Conservation (phyloP, 2,329 filamentous ascomycete genomes). For the Botrytis sinoallii region DNA sequence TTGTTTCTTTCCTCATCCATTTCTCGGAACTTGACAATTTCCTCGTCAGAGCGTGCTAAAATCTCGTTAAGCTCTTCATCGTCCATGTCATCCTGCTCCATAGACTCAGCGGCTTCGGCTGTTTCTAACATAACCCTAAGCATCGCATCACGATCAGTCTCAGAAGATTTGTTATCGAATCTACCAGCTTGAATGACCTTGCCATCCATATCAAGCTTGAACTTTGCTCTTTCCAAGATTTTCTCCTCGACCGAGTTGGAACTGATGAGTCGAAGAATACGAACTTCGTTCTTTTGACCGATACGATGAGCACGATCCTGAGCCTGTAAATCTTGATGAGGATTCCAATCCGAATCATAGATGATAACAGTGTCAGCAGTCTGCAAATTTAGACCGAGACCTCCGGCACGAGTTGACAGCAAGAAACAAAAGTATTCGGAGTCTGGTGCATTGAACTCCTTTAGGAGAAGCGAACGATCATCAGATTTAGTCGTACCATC, state of each 20-base stretch:
- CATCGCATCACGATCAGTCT: constrained; percentile 97
- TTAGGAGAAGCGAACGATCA: constrained; percentile 87
- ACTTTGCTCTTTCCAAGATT: constrained; percentile 93
- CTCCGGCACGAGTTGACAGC: constrained; percentile 97
- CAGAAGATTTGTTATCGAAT: constrained; percentile 98
- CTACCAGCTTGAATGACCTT: constrained; percentile 99
- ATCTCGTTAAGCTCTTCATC: constrained; percentile 96
- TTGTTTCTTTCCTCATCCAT: constrained; percentile 73
- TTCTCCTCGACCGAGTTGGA: constrained; percentile 98
- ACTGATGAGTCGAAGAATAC: constrained; percentile 91
- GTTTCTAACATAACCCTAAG: constrained; percentile 88
- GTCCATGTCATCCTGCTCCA: constrained; percentile 94
- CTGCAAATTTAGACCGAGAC: constrained; percentile 93
- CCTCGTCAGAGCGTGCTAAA: constrained; percentile 81
- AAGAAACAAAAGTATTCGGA: constrained; percentile 98
- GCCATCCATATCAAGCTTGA: constrained; percentile 98
- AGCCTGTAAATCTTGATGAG: constrained; percentile 97
- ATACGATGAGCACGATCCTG: constrained; percentile 99
- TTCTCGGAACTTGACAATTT: constrained; percentile 73
- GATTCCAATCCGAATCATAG: constrained; percentile 99
- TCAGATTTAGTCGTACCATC: constrained; percentile 98
- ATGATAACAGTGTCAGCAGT: constrained; percentile 99
- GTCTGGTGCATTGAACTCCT: constrained; percentile 81
- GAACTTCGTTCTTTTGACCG: constrained; percentile 98
- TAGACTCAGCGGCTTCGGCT: constrained; percentile 63